Conservation (phyloP, 106 monocot genomes). For the Dioscorea alata region DNA sequence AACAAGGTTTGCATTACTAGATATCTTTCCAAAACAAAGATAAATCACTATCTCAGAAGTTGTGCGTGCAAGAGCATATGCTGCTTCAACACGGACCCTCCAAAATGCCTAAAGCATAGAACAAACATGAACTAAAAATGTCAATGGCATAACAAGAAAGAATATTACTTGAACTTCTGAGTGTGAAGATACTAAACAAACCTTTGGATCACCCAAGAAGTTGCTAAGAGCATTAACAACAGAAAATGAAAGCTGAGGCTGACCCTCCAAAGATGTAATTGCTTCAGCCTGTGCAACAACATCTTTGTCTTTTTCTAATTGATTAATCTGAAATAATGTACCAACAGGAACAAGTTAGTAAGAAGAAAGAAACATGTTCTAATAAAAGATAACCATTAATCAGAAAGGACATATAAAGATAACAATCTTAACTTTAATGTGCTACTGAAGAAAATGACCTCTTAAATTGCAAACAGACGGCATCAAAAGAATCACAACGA, state of each 20-base stretch:
- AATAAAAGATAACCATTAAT: neutral
- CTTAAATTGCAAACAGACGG: too few species aligned
- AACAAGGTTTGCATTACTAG: too few species aligned
- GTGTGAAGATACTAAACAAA: conserved; percentile 4
- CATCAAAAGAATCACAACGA: too few species aligned
- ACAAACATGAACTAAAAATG: neutral
- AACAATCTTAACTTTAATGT: too few species aligned
- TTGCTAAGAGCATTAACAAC: conserved; percentile 77
- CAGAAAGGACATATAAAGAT: neutral
- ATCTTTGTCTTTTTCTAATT: conserved; percentile 96
- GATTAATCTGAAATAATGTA: conserved; percentile 63
- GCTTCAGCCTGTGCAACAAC: conserved; percentile 94
- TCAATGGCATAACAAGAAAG: neutral
- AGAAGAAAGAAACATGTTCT: neutral
- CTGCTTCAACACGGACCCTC: conserved; percentile 98
- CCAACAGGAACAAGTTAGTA: neutral
- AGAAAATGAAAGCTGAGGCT: conserved; percentile 77
- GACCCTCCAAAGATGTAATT: conserved; percentile 51
- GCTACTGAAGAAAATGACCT: too few species aligned
- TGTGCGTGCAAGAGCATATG: conserved; percentile 80
- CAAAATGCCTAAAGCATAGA: conserved; percentile 62
- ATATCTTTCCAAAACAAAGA: too few species aligned
- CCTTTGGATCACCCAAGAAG: conserved; percentile 90
- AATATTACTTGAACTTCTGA: neutral
- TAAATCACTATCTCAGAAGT: conserved; percentile 65